Evolutionary conservation across 345 rosid species (phyloP).

Genomic region (Balakata baccata): DNA sequence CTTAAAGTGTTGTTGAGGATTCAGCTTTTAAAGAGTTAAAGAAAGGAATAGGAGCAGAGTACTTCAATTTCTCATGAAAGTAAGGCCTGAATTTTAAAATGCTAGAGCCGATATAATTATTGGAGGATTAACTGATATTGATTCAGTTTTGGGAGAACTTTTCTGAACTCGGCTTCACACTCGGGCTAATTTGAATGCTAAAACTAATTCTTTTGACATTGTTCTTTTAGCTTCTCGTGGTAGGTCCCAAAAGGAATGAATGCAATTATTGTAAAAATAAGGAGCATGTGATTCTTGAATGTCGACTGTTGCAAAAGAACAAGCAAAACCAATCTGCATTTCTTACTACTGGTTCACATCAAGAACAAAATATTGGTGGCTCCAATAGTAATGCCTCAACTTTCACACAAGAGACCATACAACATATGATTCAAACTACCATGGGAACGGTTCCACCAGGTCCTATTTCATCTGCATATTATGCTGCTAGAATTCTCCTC

Average conservation of each 20-base stretch:
- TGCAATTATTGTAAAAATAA: not conserved
- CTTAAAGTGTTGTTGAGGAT: not conserved
- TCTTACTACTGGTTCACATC: not conserved
- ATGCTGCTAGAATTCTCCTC: not conserved
- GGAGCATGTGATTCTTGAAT: not conserved
- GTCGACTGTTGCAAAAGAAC: not conserved
- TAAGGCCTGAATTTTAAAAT: not conserved
- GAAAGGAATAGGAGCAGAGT: not conserved
- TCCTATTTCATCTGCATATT: not conserved
- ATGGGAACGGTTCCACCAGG: not conserved
- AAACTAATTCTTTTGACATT: not conserved
- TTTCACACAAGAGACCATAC: not conserved
- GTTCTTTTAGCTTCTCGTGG: not conserved
- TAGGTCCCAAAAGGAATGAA: not conserved
- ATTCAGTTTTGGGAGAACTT: not conserved
- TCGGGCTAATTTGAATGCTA: not conserved
- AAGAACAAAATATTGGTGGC: not conserved
- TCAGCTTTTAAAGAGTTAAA: not conserved
- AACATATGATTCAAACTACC: slow-evolving; percentile 2
- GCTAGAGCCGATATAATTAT: not conserved
- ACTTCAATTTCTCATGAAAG: not conserved
- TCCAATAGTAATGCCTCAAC: too few species aligned
- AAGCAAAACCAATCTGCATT: not conserved
- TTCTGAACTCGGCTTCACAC: not conserved
- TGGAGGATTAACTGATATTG: not conserved